phyloP scores from a whole-genome alignment of 352 stramenopile species.

The Elongisporangium senticosum region DNA sequence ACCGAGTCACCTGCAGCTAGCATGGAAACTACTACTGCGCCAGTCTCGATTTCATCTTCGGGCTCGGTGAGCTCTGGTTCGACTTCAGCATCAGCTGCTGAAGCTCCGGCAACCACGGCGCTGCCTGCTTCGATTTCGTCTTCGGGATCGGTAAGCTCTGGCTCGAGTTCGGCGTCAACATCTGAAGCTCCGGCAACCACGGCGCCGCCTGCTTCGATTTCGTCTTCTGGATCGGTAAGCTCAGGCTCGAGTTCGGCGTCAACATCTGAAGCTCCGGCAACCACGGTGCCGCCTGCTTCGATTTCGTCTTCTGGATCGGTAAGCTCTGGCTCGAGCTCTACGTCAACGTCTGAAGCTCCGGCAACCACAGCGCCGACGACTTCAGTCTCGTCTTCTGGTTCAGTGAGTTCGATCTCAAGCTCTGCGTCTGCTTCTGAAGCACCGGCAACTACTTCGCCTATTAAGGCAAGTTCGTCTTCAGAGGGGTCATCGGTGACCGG shows the following conservation, averaged over 20 bases:
- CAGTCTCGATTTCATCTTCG: not conserved
- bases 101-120: too few relatives aligned
- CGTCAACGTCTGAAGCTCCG: not conserved
- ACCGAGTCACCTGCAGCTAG: not conserved
- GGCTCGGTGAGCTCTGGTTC: too few relatives aligned
- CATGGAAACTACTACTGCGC: not conserved
- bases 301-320: not conserved
- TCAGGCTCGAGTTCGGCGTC: not conserved
- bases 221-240: not conserved
- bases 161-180: not conserved
- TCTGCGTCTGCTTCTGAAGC: not conserved
- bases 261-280: not conserved
- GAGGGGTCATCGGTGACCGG: not conserved
- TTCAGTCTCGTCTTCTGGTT: not conserved
- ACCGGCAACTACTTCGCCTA: not conserved
- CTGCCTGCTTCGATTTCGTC: too few relatives aligned
- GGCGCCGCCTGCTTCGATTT: too few relatives aligned
- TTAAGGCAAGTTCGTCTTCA: not conserved
- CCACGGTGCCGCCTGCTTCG: not conserved
- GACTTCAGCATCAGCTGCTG: too few relatives aligned
- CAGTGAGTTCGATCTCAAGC: not conserved
- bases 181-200: not conserved
- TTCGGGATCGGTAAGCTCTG: not conserved
- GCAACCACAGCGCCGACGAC: not conserved
- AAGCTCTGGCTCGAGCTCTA: not conserved